Base-by-base conservation (phyloP, 257 asterid species). In the Plantago ovata region DNA sequence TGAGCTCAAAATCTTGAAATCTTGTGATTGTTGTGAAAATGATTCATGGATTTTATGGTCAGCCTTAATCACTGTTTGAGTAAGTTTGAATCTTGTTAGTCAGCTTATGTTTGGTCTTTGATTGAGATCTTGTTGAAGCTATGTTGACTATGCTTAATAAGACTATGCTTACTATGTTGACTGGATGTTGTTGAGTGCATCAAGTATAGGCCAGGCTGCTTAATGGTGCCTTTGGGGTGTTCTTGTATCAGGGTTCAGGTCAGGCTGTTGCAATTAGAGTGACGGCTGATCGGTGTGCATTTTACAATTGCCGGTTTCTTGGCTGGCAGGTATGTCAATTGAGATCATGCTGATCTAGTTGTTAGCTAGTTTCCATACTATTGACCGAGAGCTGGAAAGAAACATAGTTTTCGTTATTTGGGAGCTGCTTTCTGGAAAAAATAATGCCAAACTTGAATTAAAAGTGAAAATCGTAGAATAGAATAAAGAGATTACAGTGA, bases 181-280 rank as follows among this genome's bases (percentile, higher is more conserved):
- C 32, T 24, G 32, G 2, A 24, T 42, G 47, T 42, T 9, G 15
- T 7, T 42, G 47, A 43, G 48, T 45, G 23, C 23, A 13, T 23
- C 36, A 28, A 28, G 36, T 28, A 28, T 28, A 28, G 36, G 36
- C n/a, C n/a, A n/a, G n/a, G n/a, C n/a, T n/a, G 5, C 36, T 28
- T 28, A 8, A 23, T 60, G 14, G 8, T 24, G 44, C 13, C 11
- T 50, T 45, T 71, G 16, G 54, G 10, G 38, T 71, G 13, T 22
- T 6, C n/a, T 10, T 48, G 28, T 54, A 23, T 48, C 43, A 89
- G 98, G 97, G 95, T 19, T 89, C 98, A 16, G 96, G 96, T 21
- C 98, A 93, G 73, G 98, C 98, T 41, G 98, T 86, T 77, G 98
- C 97, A 21, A 56, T 86, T 62, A 75, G 98, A 66, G 95, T 84